Conservation (phyloP, 306 rosid species). For the Macrotyloma uniflorum region DNA sequence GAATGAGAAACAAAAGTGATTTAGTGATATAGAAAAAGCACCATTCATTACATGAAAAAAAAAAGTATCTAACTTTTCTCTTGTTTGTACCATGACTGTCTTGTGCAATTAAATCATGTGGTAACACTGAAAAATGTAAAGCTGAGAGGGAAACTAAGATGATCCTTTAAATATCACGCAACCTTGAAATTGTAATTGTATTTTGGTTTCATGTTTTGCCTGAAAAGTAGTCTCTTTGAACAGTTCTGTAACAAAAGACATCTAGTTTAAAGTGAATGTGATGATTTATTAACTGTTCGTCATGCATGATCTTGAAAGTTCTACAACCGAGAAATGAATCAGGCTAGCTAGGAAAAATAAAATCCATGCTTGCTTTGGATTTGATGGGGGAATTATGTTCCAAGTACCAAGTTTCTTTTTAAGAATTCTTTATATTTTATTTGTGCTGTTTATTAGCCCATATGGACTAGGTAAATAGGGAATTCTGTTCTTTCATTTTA, state of each 20-base stretch:
- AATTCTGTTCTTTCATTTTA: conserved; percentile 14
- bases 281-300: not conserved
- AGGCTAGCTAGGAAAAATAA: not conserved
- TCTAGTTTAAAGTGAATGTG: conserved; percentile 20
- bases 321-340: not conserved
- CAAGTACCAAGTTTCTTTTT: not conserved
- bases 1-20: not conserved
- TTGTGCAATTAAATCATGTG: not conserved
- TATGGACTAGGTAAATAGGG: not conserved
- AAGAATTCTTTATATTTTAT: not conserved
- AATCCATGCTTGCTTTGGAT: conserved; percentile 9
- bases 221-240: not conserved
- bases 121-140: not conserved
- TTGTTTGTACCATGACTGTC: not conserved
- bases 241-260: not conserved
- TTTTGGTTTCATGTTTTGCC: not conserved
- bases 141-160: not conserved
- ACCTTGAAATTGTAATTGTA: conserved; percentile 1
- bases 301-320: conserved; percentile 1
- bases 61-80: not conserved
- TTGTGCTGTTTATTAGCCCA: conserved; percentile 14
- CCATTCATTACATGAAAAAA: not conserved
- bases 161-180: not conserved
- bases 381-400: conserved; percentile 23
- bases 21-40: conserved; percentile 16